Evolutionary conservation across 805 yeast species (phyloP).

Genomic region (Suhomyces emberorum): DNA sequence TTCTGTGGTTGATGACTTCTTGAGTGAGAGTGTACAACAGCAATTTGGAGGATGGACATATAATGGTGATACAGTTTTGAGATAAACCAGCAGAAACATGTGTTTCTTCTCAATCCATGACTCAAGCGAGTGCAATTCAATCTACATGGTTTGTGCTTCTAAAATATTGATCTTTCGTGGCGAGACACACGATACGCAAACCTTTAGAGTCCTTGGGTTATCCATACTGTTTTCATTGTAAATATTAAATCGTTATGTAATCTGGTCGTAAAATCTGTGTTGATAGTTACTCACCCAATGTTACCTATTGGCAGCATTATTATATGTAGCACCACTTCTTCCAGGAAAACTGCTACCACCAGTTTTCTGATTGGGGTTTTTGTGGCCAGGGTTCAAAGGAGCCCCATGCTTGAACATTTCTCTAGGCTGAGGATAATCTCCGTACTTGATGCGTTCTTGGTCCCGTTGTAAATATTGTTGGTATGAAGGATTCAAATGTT

Average conservation of each 20-base stretch:
- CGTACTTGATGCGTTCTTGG: constrained; percentile 27
- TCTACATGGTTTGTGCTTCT: no score
- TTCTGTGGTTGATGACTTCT: constrained; percentile 87
- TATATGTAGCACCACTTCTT: constrained; percentile 32
- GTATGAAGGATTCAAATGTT: constrained; percentile 36
- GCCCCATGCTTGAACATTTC: constrained; percentile 30
- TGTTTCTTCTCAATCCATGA: no score
- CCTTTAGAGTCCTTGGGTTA: no score
- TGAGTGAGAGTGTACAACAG: constrained; percentile 92
- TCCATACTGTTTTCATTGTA: no score
- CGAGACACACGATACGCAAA: no score
- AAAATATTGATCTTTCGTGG: no score
- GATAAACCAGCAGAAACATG: no score
- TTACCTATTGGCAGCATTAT: constrained; percentile 31
- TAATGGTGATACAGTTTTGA: constrained; percentile 52
- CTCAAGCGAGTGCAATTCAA: no score
- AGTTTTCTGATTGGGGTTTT: constrained; percentile 12
- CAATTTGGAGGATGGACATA: constrained; percentile 99
- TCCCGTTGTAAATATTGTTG: constrained; percentile 31
- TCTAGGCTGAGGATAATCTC: constrained; percentile 29
- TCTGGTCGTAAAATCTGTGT: no score
- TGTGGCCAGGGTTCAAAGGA: constrained; percentile 29
- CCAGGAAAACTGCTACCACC: constrained; percentile 40
- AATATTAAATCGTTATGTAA: no score
- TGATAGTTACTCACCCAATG: no score